Evolutionary conservation across 768 basidiomycete genomes (phyloP).

Genomic region (Podaxis pistillaris): DNA sequence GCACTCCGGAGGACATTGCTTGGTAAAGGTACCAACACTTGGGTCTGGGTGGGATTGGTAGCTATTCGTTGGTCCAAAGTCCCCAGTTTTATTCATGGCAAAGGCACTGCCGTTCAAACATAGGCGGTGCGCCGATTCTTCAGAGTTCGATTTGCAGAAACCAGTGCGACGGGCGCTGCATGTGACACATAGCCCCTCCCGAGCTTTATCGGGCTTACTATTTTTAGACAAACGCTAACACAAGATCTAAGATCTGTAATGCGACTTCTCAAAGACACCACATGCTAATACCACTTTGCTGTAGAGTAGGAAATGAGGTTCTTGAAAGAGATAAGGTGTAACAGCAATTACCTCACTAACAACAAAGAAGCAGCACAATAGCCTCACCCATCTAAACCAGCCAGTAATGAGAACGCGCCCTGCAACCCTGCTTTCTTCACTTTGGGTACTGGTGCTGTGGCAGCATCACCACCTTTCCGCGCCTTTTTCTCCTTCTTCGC

Average conservation of each 20-base stretch:
- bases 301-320: background rate
- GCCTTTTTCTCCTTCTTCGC: conserved; percentile 41
- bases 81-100: no score
- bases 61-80: no score
- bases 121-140: no score
- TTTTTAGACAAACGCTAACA: no score
- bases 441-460: conserved; percentile 1
- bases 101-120: no score
- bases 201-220: no score
- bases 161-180: no score
- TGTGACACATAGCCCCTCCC: no score
- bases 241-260: no score
- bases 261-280: background rate
- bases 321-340: no score
- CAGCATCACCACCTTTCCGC: conserved; percentile 20
- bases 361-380: conserved; percentile 3
- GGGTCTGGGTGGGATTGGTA: no score
- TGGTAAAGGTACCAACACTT: background rate
- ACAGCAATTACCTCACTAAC: background rate
- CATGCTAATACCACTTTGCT: background rate
- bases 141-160: no score
- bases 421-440: conserved; percentile 6
- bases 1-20: background rate
- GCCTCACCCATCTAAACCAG: conserved; percentile 32
- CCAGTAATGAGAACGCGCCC: conserved; percentile 43